phyloP scores from a whole-genome alignment of 2,329 filamentous ascomycete species.

The Pseudocercospora ulei region DNA sequence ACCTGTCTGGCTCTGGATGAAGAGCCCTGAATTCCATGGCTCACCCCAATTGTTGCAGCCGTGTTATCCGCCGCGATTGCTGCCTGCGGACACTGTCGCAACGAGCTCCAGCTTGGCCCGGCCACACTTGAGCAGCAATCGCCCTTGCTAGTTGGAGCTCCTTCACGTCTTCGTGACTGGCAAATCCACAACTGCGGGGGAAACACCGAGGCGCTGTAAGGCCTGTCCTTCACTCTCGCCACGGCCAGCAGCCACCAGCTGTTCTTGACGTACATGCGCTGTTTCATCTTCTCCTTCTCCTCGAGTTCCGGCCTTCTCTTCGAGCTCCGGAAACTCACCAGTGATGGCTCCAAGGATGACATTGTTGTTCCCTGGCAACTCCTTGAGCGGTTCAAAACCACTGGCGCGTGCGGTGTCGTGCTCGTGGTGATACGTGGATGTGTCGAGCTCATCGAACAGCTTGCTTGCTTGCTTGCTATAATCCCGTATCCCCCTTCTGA shows the following conservation, averaged over 20 bases:
- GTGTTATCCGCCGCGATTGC: not conserved
- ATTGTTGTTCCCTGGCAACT: constrained; percentile 42
- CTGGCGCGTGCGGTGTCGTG: constrained; percentile 44
- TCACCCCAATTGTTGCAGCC: not conserved
- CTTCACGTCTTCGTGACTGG: constrained; percentile 61
- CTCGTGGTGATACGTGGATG: constrained; percentile 34
- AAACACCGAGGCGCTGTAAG: constrained; percentile 55
- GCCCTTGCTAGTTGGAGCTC: constrained; percentile 61
- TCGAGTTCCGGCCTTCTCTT: constrained; percentile 41
- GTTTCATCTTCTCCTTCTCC: constrained; percentile 41
- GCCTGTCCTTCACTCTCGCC: constrained; percentile 54
- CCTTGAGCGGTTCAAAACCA: constrained; percentile 41
- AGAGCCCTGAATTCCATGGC: not conserved
- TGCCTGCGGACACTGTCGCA: not conserved
- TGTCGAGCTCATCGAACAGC: constrained; percentile 33
- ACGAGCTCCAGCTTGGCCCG: constrained; percentile 40
- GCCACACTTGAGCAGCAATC: constrained; percentile 66
- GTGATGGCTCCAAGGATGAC: constrained; percentile 43
- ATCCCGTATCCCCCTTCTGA: constrained; percentile 42
- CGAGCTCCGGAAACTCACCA: constrained; percentile 41
- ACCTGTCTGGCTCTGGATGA: constrained; percentile 1
- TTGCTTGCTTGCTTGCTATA: constrained; percentile 41
- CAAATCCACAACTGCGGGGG: constrained; percentile 51
- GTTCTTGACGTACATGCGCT: constrained; percentile 40
- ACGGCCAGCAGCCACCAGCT: constrained; percentile 58